Conservation (phyloP, 176 grass and related monocot genomes). For the Rhynchospora tenuis region DNA sequence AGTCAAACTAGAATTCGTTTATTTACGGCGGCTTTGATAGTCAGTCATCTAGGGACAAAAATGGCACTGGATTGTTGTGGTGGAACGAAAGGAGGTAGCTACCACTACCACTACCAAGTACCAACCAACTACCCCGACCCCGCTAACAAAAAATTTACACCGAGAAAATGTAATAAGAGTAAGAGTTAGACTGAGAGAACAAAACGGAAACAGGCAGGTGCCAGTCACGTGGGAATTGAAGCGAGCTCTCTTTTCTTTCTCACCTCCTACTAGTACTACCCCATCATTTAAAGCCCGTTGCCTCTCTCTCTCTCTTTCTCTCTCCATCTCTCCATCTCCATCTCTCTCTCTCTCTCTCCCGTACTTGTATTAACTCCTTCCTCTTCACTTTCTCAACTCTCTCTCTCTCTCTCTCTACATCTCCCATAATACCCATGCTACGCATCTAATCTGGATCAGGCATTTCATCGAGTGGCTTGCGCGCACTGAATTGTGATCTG, state of each 20-base stretch:
- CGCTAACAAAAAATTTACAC: neutral
- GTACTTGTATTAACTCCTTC: neutral
- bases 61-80: conserved; percentile 4
- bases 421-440: neutral
- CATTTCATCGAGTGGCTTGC: neutral
- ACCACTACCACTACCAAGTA: neutral
- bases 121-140: neutral
- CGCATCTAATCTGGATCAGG: conserved; percentile 17
- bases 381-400: neutral
- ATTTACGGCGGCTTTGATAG: neutral
- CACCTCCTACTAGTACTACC: neutral
- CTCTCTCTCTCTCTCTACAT: neutral
- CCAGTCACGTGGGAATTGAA: conserved; percentile 23
- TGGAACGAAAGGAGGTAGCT: neutral
- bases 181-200: neutral
- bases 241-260: conserved; percentile 9
- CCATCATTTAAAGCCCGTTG: conserved; percentile 27
- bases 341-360: neutral
- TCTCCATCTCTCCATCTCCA: neutral
- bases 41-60: conserved; percentile 9
- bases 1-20: neutral
- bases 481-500: neutral
- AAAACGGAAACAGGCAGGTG: conserved; percentile 21
- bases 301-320: neutral
- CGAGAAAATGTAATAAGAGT: neutral